Base-by-base conservation (phyloP, 2,329 filamentous ascomycete genomes). In the Alternaria rosae region DNA sequence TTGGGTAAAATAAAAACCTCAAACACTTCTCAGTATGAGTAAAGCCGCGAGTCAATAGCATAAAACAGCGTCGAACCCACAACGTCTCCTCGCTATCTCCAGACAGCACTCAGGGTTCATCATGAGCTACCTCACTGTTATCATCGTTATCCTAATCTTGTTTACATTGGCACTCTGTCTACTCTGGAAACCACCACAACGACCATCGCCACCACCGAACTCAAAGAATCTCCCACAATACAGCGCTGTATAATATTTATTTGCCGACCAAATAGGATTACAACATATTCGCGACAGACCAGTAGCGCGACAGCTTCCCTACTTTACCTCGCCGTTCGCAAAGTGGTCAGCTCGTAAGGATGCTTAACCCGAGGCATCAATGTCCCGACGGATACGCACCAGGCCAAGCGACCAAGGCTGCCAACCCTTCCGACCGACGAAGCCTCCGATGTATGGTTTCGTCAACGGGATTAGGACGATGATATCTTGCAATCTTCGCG, bases 131-230 rank as follows among this genome's bases (percentile, higher is more conserved):
- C 1, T 3, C 38, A 12, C 17, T 2, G 5, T 20, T 2, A 20
- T 42, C 3, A 45, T 45, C 1, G 4, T 4, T 6, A 6, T 45
- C 4, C 23, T 45, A 1, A 0, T 45, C 2, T 0, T 26, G 1
- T 45, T 45, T 9, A 45, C 43, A 3, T 6, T 45, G 2, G 43
- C 15, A 2, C 43, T 45, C 15, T 45, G 23, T 11, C 1, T 11
- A 6, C 4, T 45, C 23, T 45, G 43, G 23, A 25, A n/a, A 15
- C 43, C 43, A 11, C 13, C 43, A 6, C 15, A 5, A n/a, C 32
- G 32, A 35, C 32, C 32, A 0, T 15, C n/a, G 0, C 0, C 13
- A 35, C 32, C 12, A n/a, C 7, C 32, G 15, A 35, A n/a, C 13
- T 2, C 1, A 15, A 35, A 3, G n/a, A 13, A 35, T 15, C 7